Evolutionary conservation across 2,329 filamentous ascomycete species (phyloP), one percentile per base, ranked within the genome.

Genomic region (Scedosporium apiospermum): DNA sequence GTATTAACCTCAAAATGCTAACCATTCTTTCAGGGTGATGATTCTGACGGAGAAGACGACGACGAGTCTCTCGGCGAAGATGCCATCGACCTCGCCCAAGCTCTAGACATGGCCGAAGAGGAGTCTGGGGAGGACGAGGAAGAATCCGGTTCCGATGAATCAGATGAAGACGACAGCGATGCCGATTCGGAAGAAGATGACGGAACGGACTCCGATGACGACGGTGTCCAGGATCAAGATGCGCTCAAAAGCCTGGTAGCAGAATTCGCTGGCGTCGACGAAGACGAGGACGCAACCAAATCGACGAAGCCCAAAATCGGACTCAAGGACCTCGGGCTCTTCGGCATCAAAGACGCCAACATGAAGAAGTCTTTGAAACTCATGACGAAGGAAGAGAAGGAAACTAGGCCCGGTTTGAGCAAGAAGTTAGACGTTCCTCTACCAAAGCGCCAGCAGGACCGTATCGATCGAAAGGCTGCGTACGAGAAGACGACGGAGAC

Each of bases 401-500:
- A 75, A 64, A 74, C 70, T 38, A 72, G 75, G 1, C 73, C 76
- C 0, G 76, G 81, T 69, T 71, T 74, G 58, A 71, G 78, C 74
- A 78, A 85, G 78, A 96, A 91, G 74, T 82, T 98, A 3, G 87
- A 89, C 34, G 89, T 93, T 2, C 93, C 93, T 14, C 80, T 97
- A 4, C 86, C 91, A 1, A 92, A 90, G 71, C 84, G 93, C 65
- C 89, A 96, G 68, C 93, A 98, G 73, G 92, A 93, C 71, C 86
- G 87, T 59, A 76, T 97, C 16, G 88, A 96, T 69, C 90, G 95
- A 60, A 80, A 81, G 61, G 91, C 87, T 26, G 95, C 95, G 2
- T 96, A 93, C 68, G 86, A 92, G 42, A 93, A 96, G 78, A 93
- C 91, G 60, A 96, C 96, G 69, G 88, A 97, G 74, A 93, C 92